Percentiles rank a stretch among this genome's conserved stretches.
Conservation (phyloP, 139 green algal genomes). For the Closterium sp. region DNA sequence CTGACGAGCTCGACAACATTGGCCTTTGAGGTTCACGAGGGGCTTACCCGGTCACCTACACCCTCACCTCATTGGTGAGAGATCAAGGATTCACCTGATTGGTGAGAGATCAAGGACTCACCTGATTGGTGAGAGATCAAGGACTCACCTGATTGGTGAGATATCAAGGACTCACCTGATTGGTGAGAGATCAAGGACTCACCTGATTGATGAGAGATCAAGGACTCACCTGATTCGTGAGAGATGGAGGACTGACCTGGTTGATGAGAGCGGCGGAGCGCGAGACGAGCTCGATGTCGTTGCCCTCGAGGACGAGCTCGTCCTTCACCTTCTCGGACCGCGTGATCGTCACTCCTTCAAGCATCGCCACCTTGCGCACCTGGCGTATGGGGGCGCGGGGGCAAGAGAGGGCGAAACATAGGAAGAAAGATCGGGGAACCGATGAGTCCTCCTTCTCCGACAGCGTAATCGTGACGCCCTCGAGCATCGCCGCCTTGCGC, state of each 20-base stretch:
- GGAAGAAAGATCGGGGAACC: neutral
- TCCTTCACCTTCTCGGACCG: slow-evolving; percentile 89
- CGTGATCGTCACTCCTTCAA: slow-evolving; percentile 75
- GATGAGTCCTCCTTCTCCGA: no score
- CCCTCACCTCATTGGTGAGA: no score
- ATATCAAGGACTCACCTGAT: neutral
- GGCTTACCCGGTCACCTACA: no score
- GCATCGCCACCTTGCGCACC: slow-evolving; percentile 90
- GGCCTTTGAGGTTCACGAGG: no score
- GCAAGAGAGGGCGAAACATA: neutral
- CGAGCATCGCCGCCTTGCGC: neutral
- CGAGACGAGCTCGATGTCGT: slow-evolving; percentile 93
- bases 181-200: neutral
- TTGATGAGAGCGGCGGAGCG: slow-evolving; percentile 84
- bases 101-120: neutral
- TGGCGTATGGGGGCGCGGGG: slow-evolving; percentile 27
- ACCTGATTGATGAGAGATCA: neutral
- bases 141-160: no score
- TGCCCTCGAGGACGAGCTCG: slow-evolving; percentile 90
- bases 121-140: neutral
- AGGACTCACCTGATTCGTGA: neutral
- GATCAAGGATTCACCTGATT: no score
- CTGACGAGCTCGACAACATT: no score
- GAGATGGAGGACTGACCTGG: slow-evolving; percentile 57
- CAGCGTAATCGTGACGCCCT: neutral